Percentiles rank a stretch among this genome's conserved stretches.
These are phyloP conservation scores for Arthrinium phaeospermum DNA, from an alignment of 2,329 filamentous ascomycete genomes.

Conservation along the genomic window DNA sequence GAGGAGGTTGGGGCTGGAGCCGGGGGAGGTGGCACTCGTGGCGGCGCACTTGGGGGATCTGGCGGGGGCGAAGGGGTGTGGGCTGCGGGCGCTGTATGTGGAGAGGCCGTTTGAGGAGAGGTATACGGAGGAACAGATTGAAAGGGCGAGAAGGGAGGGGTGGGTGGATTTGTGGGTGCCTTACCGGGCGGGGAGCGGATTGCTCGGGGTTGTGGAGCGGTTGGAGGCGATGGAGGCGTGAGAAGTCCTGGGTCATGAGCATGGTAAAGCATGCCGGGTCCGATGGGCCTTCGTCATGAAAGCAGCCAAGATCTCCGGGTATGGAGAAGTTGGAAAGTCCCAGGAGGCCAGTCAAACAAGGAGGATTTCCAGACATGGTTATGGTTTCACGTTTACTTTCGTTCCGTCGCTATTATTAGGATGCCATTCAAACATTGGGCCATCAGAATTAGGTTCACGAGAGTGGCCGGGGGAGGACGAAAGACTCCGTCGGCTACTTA, in stretches of 20 bases:
- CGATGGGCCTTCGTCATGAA: not conserved
- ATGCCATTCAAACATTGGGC: not conserved
- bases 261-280: no score
- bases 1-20: slow-evolving; percentile 51
- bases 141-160: slow-evolving; percentile 49
- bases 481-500: no score
- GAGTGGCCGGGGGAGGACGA: no score
- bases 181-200: slow-evolving; percentile 16
- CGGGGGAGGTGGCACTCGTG: slow-evolving; percentile 62
- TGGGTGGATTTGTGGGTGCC: slow-evolving; percentile 65
- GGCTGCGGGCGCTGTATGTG: slow-evolving; percentile 65
- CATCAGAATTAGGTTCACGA: not conserved
- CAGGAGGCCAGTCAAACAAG: not conserved
- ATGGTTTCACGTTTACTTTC: not conserved
- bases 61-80: slow-evolving; percentile 60
- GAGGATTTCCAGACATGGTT: not conserved
- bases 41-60: slow-evolving; percentile 66
- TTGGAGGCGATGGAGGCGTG: not conserved
- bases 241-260: not conserved
- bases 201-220: slow-evolving; percentile 18
- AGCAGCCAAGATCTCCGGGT: not conserved
- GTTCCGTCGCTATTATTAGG: not conserved
- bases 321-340: not conserved
- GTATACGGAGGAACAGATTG: slow-evolving; percentile 48
- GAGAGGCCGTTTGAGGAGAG: slow-evolving; percentile 62